Evolutionary conservation across 257 asterid genomes (phyloP), one percentile per base, ranked within the genome.

Genomic region (Craterostigma plantagineum): DNA sequence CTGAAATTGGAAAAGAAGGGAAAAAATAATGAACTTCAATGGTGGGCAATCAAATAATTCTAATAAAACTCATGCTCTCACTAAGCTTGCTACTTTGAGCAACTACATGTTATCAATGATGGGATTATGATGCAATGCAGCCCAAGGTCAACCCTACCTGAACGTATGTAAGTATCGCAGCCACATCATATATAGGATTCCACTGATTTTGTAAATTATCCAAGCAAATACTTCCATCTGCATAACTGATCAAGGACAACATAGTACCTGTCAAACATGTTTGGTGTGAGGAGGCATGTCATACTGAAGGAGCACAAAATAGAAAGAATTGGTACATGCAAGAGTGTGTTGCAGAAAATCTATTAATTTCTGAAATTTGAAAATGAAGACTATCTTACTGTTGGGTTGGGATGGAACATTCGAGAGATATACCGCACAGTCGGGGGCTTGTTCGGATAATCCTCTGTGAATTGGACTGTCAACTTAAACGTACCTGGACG

Each of bases 341-440:
- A n/a, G n/a, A n/a, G n/a, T n/a, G n/a, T n/a, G n/a, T n/a, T n/a
- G n/a, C n/a, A n/a, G n/a, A n/a, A n/a, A n/a, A n/a, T n/a, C n/a
- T n/a, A n/a, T n/a, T n/a, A n/a, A n/a, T n/a, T n/a, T n/a, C n/a
- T n/a, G n/a, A n/a, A n/a, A n/a, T n/a, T n/a, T n/a, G n/a, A n/a
- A n/a, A n/a, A n/a, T n/a, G n/a, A n/a, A n/a, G n/a, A n/a, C n/a
- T n/a, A n/a, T 18, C 48, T 49, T 10, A 41, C 64, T 94, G 77
- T 85, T 80, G 94, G 80, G 56, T 85, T 85, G 34, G 96, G 96
- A 52, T 85, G 96, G 65, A 85, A 85, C 96, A 85, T 85, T 67
- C 96, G 73, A 45, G 96, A 85, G 51, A 81, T 64, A 63, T 80
- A 85, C 36, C 91, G 77, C 56, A 85, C 96, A 1, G 74, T 76